A percentile compares a stretch with the other conserved stretches of the same genome.
phyloP scores from a whole-genome alignment of 2,329 filamentous ascomycete genomes.

The Trichoderma hamatum region DNA sequence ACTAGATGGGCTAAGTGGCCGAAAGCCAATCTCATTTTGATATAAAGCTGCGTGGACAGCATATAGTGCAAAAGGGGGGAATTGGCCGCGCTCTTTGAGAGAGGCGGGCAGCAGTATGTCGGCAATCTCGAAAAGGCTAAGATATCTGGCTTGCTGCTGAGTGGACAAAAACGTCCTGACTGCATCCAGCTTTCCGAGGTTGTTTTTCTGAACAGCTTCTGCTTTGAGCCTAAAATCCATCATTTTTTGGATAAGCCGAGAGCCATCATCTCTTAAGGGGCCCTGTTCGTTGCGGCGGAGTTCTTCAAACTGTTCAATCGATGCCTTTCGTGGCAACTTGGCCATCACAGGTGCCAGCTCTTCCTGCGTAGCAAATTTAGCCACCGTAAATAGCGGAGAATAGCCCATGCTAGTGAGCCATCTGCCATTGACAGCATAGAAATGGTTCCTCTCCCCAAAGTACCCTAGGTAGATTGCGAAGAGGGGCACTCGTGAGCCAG shows the following conservation, averaged over 20 bases:
- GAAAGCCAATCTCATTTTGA: conserved; percentile 63
- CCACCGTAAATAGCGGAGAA: conserved; percentile 54
- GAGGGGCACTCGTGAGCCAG: conserved; percentile 49
- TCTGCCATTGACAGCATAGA: conserved; percentile 57
- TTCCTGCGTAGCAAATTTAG: conserved; percentile 46
- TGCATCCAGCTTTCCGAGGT: conserved; percentile 52
- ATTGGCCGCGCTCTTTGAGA: conserved; percentile 42
- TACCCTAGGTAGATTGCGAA: conserved; percentile 58
- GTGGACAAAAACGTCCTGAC: conserved; percentile 48
- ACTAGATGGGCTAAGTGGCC: conserved; percentile 53
- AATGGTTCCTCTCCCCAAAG: conserved; percentile 55
- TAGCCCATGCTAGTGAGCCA: conserved; percentile 49
- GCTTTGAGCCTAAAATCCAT: conserved; percentile 47
- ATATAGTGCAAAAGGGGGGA: conserved; percentile 59
- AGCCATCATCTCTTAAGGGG: conserved; percentile 49
- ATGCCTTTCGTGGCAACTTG: conserved; percentile 36
- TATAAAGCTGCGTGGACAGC: conserved; percentile 69
- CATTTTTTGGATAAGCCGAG: conserved; percentile 52
- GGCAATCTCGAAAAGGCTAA: conserved; percentile 57
- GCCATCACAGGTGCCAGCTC: conserved; percentile 47
- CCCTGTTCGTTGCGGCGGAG: conserved; percentile 43
- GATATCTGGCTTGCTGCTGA: conserved; percentile 44
- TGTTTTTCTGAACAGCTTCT: conserved; percentile 50
- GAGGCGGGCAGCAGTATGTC: conserved; percentile 46
- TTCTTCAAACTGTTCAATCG: conserved; percentile 39